Conservation (phyloP, 805 yeast species). For the Lachancea dasiensis region DNA sequence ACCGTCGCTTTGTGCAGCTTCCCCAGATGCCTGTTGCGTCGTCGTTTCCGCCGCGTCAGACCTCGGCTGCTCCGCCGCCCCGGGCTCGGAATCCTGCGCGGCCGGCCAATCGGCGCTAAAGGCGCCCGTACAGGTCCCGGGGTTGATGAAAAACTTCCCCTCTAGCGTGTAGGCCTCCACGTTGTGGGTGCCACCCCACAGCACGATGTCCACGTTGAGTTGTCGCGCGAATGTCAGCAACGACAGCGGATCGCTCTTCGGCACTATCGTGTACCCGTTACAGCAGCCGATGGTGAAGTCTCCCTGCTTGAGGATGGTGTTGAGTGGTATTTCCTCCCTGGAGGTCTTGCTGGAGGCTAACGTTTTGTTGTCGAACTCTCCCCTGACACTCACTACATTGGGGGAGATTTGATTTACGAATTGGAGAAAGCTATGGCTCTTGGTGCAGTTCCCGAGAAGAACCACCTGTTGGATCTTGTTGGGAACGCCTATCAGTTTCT, state of each 20-base stretch:
- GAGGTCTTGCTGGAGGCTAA: conserved; percentile 19
- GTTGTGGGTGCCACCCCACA: conserved; percentile 91
- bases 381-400: conserved; percentile 69
- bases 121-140: conserved; percentile 97
- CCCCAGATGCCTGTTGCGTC: conserved; percentile 18
- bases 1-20: conserved; percentile 8
- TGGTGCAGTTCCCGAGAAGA: conserved; percentile 78
- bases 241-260: conserved; percentile 81
- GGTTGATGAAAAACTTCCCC: conserved; percentile 90
- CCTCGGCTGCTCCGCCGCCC: conserved; percentile 37
- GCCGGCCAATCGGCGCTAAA: conserved; percentile 57
- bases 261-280: conserved; percentile 78
- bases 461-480: conserved; percentile 82
- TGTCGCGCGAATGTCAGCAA: conserved; percentile 78
- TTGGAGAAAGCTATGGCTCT: conserved; percentile 54
- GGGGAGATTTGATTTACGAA: conserved; percentile 66
- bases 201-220: conserved; percentile 81
- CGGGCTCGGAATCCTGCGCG: not conserved
- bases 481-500: conserved; percentile 64
- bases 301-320: conserved; percentile 61
- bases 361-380: conserved; percentile 63
- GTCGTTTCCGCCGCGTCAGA: conserved; percentile 29
- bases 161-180: conserved; percentile 92
- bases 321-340: conserved; percentile 45
- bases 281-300: conserved; percentile 75